phyloP scores from a whole-genome alignment of 495 filamentous ascomycete species.

The Corynascus novoguineensis region DNA sequence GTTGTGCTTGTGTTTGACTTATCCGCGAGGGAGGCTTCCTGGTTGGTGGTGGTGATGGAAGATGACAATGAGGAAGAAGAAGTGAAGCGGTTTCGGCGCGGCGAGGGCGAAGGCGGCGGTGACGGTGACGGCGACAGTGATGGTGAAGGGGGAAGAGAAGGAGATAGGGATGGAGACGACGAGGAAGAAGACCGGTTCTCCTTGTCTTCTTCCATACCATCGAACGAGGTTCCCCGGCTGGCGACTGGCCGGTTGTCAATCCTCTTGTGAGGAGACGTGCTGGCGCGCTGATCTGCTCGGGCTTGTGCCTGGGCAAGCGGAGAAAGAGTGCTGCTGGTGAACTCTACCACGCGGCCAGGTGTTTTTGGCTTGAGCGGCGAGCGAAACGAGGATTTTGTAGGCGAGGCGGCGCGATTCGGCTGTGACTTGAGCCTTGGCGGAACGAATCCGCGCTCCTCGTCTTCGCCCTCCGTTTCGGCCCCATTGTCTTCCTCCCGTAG shows the following conservation, averaged over 20 bases:
- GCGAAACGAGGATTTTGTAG: constrained; percentile 47
- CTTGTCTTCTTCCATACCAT: constrained; percentile 8
- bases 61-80: neutral
- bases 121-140: neutral
- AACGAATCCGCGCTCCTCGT: constrained; percentile 15
- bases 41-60: constrained; percentile 1
- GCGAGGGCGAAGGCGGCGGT: neutral
- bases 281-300: constrained; percentile 23
- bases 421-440: constrained; percentile 15
- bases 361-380: constrained; percentile 48
- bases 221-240: neutral
- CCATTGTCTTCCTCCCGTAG: neutral
- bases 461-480: constrained; percentile 6
- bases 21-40: neutral
- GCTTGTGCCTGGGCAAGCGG: constrained; percentile 31
- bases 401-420: constrained; percentile 38
- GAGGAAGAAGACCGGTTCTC: constrained; percentile 7
- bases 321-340: constrained; percentile 37
- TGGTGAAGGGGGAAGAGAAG: neutral
- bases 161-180: neutral
- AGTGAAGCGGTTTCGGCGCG: neutral
- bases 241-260: constrained; percentile 2
- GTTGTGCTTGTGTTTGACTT: constrained; percentile 8
- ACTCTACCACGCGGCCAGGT: constrained; percentile 44
- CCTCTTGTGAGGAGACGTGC: constrained; percentile 21